A percentile compares a stretch with the other conserved stretches of the same genome.
These are phyloP conservation scores for Erucastrum elatum DNA, from an alignment of 345 rosid genomes.

Conservation along the genomic window DNA sequence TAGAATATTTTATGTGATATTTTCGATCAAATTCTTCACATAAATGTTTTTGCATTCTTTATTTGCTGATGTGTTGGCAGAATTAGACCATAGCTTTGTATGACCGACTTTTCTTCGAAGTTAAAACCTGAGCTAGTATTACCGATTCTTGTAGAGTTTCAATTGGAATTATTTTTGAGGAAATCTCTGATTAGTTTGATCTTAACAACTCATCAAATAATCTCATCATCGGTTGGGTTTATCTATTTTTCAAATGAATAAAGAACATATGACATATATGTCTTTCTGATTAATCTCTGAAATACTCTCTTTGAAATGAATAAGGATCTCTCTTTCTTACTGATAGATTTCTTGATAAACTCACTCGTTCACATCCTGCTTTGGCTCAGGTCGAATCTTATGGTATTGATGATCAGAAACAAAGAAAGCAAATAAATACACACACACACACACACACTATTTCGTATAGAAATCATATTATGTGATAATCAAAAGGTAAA, in stretches of 20 bases:
- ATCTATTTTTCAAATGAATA: too few species aligned
- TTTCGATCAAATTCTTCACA: too few species aligned
- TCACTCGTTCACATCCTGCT: slow-evolving; percentile 8
- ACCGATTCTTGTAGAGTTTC: neutral
- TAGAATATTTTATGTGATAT: neutral
- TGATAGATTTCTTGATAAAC: too few species aligned
- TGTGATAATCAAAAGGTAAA: too few species aligned
- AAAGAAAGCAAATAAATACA: slow-evolving; percentile 16
- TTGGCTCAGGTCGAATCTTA: slow-evolving; percentile 15
- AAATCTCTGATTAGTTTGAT: neutral
- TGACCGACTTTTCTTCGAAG: neutral
- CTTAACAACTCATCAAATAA: neutral
- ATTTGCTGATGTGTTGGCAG: neutral
- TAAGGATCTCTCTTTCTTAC: too few species aligned
- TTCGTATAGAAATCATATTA: too few species aligned
- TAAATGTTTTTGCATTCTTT: too few species aligned
- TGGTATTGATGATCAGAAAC: too few species aligned
- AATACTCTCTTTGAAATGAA: too few species aligned
- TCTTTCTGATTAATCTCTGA: too few species aligned
- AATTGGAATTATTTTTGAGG: neutral
- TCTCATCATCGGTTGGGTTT: neutral
- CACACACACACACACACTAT: too few species aligned
- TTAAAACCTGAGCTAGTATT: neutral
- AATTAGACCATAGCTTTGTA: neutral
- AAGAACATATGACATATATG: too few species aligned